Conservation (phyloP, 345 rosid species). For the Rubroshorea leprosula region DNA sequence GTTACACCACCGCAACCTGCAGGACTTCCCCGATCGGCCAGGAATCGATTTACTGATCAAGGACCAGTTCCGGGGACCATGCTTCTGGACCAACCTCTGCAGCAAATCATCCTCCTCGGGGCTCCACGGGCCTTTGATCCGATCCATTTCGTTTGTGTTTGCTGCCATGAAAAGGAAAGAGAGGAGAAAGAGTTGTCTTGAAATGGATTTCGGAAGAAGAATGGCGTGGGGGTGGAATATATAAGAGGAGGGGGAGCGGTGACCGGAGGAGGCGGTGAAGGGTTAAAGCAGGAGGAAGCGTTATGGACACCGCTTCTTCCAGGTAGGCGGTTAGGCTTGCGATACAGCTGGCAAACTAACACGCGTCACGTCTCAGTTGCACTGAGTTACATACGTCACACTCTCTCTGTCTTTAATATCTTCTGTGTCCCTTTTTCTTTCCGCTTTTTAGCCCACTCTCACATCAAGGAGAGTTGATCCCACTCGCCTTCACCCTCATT, state of each 20-base stretch:
- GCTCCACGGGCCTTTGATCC: conserved; percentile 98
- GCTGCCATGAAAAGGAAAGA: conserved; percentile 16
- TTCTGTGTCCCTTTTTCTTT: conserved; percentile 3
- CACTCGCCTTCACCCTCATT: conserved; percentile 30
- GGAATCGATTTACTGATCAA: conserved; percentile 88
- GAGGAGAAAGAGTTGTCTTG: not conserved
- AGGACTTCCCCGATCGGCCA: conserved; percentile 87
- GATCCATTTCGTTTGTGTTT: conserved; percentile 50
- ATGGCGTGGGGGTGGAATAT: not conserved
- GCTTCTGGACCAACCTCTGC: conserved; percentile 54
- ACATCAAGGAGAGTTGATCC: conserved; percentile 30
- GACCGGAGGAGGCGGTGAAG: conserved; percentile 35
- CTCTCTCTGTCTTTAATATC: conserved; percentile 36
- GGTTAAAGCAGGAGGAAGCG: conserved; percentile 26
- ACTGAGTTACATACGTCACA: conserved; percentile 28
- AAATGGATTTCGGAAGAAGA: not conserved
- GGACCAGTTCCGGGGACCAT: conserved; percentile 95
- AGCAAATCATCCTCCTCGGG: conserved; percentile 89
- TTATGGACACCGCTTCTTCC: conserved; percentile 42
- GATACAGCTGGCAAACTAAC: conserved; percentile 77
- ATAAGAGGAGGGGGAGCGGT: conserved; percentile 21
- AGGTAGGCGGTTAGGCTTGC: conserved; percentile 71
- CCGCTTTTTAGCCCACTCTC: conserved; percentile 14
- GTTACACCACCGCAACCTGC: conserved; percentile 92
- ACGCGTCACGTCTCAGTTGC: conserved; percentile 57